Base-by-base conservation (phyloP, 805 yeast genomes). In the Tetrapisispora pingtungensis region DNA sequence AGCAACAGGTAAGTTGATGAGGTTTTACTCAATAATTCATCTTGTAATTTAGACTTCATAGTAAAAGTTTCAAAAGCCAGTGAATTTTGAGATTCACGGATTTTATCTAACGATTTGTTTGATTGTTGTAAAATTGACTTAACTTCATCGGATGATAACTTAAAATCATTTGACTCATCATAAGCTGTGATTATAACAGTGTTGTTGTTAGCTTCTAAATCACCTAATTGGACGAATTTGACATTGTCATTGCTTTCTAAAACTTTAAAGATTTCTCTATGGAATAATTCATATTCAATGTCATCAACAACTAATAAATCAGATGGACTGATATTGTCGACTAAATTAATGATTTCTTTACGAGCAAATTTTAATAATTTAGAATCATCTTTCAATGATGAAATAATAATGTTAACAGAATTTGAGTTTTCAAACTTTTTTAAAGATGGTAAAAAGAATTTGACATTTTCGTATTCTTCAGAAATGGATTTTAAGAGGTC, bases 271-370 rank as follows among this genome's bases (percentile, higher is more conserved):
- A 56, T 53, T 14, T 57, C 58, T 30, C 54, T 54, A 36, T 51
- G 55, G 49, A 60, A 64, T 26, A 64, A 46, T 38, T 57, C 58
- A 12, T 77, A 65, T 52, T 83, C 86, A 51, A 90, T 73, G 55
- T 84, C 95, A 6, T 68, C 57, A 37, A 86, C 66, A 8, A 68
- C 66, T 48, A 67, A 65, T 31, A 86, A 73, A 46, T 77, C 75
- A 33, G 74, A 68, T 28, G 97, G 96, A 6, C 85, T 68, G 44
- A 81, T 72, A 42, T 71, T 67, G 64, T 86, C 87, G 43, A 93
- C 96, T 19, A 72, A 65, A 33, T 77, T 70, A 46, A 93, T 86
- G 46, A 93, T 70, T 15, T 77, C 77, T 51, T 78, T 80, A 64
- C 89, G 84, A 32, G 86, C 83, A 14, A 61, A 55, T 58, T 81